These are phyloP conservation scores for Sicyos baderoa DNA, from an alignment of 306 rosid species.

Conservation along the genomic window DNA sequence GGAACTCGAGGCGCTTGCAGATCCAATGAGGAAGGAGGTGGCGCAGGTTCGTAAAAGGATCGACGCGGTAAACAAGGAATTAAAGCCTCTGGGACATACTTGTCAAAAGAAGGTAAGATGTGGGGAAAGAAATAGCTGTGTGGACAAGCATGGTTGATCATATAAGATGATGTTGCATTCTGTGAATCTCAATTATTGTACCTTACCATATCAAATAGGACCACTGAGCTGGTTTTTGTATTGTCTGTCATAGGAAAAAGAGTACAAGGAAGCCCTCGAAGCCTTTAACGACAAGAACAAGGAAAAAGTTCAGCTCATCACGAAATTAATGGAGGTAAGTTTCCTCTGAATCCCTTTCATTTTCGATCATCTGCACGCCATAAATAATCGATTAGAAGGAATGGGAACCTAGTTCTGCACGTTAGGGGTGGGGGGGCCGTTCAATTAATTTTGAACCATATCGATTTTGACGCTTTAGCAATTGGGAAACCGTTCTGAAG, in stretches of 20 bases:
- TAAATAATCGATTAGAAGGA: not conserved
- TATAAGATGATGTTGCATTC: conserved; percentile 14
- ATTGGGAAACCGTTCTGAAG: not conserved
- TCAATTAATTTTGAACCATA: not conserved
- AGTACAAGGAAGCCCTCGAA: conserved; percentile 90
- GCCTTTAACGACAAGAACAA: conserved; percentile 89
- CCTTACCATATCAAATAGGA: not conserved
- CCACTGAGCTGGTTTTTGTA: conserved; percentile 18
- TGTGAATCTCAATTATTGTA: conserved; percentile 10
- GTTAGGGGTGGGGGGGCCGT: not conserved
- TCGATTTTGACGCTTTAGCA: not conserved
- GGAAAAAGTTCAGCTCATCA: conserved; percentile 76
- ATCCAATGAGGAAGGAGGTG: conserved; percentile 97
- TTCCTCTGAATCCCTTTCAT: not conserved
- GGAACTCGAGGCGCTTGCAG: conserved; percentile 87
- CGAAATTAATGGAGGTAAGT: conserved; percentile 70
- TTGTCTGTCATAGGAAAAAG: conserved; percentile 57
- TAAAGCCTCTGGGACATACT: conserved; percentile 89
- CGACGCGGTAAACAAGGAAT: conserved; percentile 85
- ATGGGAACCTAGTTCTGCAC: not conserved
- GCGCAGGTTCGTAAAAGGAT: conserved; percentile 72
- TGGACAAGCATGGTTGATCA: conserved; percentile 9
- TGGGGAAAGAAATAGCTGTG: not conserved
- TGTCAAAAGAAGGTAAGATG: conserved; percentile 83
- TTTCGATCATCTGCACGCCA: not conserved